phyloP scores from a whole-genome alignment of 2,329 filamentous ascomycete genomes.

The Aspergillus thermomutatus region DNA sequence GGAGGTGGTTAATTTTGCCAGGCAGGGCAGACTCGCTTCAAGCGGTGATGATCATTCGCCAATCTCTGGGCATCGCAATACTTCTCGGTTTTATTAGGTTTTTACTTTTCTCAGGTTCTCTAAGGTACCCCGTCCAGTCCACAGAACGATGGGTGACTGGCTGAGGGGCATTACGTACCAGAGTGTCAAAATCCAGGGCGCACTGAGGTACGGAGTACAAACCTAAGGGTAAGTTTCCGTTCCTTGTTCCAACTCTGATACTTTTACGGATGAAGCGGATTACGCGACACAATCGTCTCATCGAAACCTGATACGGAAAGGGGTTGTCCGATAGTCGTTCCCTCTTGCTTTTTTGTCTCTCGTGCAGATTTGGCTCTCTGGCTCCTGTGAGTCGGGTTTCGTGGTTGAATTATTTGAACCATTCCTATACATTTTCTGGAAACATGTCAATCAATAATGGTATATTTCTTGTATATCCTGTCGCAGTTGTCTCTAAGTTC shows the following conservation, averaged over 20 bases:
- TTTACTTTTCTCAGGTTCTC: no score
- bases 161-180: not conserved
- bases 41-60: not conserved
- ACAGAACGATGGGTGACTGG: not conserved
- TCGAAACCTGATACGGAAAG: not conserved
- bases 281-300: constrained; percentile 18
- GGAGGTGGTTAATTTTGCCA: not conserved
- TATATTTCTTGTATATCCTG: not conserved
- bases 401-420: not conserved
- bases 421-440: not conserved
- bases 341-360: not conserved
- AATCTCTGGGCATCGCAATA: not conserved
- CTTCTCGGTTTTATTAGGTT: not conserved
- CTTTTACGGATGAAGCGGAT: constrained; percentile 1
- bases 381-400: not conserved
- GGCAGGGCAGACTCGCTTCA: not conserved
- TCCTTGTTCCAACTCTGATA: not conserved
- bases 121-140: not conserved
- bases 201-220: not conserved
- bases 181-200: not conserved
- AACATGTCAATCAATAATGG: not conserved
- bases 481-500: not conserved
- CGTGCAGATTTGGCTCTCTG: not conserved
- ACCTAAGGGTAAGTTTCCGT: not conserved
- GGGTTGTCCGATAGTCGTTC: not conserved